These are phyloP conservation scores for Pseudogymnoascus sp. DNA, from an alignment of 2,329 filamentous ascomycete species.

Conservation along the genomic window DNA sequence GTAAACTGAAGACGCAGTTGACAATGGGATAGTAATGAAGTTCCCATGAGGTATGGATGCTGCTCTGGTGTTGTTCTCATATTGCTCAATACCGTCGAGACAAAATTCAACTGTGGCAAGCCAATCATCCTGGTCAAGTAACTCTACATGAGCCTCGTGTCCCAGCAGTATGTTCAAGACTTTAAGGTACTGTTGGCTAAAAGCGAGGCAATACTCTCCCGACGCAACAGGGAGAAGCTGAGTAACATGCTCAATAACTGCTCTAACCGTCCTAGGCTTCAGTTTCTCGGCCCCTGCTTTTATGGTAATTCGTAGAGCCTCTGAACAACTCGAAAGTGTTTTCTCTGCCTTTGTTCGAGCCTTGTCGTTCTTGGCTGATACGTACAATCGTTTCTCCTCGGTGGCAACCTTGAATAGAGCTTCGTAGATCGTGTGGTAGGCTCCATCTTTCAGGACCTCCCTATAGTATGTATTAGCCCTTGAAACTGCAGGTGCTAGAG, in stretches of 20 bases:
- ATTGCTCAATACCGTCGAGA: constrained; percentile 49
- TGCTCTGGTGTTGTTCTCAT: constrained; percentile 28
- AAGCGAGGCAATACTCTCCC: constrained; percentile 56
- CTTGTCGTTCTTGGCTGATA: constrained; percentile 44
- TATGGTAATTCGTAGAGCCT: constrained; percentile 62
- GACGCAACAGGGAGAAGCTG: constrained; percentile 58
- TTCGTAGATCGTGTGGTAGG: constrained; percentile 76
- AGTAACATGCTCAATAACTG: constrained; percentile 72
- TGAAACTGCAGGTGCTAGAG: not conserved
- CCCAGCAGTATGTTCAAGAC: constrained; percentile 61
- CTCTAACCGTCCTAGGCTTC: constrained; percentile 67
- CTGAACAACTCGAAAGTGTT: constrained; percentile 60
- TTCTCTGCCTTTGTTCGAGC: constrained; percentile 41
- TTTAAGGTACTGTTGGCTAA: constrained; percentile 72
- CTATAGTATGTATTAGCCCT: constrained; percentile 19
- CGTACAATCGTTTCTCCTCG: constrained; percentile 57
- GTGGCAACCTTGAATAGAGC: constrained; percentile 62
- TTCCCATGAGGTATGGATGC: constrained; percentile 16
- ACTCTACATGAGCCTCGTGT: constrained; percentile 69
- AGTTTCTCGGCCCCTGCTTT: constrained; percentile 60
- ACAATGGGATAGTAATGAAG: constrained; percentile 16
- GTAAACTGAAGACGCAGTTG: constrained; percentile 14
- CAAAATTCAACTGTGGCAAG: constrained; percentile 43
- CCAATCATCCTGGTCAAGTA: constrained; percentile 50
- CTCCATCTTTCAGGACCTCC: constrained; percentile 56